Conservation (phyloP, 352 stramenopile genomes). For the Globisporangium abappressorium region DNA sequence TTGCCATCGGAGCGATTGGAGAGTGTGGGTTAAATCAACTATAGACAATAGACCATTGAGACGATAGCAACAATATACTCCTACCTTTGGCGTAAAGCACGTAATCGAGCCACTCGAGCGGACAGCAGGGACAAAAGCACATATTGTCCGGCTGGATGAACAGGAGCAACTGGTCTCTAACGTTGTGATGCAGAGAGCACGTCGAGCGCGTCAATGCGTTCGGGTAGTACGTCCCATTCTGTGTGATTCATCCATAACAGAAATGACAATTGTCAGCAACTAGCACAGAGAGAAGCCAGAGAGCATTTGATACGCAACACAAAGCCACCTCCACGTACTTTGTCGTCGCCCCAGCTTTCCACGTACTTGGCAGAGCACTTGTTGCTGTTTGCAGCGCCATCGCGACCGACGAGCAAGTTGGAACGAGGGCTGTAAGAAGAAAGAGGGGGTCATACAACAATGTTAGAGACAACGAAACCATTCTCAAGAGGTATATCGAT, state of each 20-base stretch:
- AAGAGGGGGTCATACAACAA: neutral
- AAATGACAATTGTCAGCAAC: neutral
- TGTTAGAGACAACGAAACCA: too few species aligned
- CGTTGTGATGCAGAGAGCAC: constrained; percentile 28
- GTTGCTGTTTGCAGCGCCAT: constrained; percentile 71
- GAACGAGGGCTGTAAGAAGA: constrained; percentile 47
- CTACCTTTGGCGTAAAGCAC: constrained; percentile 59
- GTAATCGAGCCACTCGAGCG: constrained; percentile 83
- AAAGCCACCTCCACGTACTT: constrained; percentile 24
- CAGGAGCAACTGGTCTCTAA: constrained; percentile 25
- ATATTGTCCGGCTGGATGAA: constrained; percentile 41
- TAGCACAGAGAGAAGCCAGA: neutral
- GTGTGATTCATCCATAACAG: neutral
- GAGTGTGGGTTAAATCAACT: too few species aligned
- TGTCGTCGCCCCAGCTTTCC: constrained; percentile 59
- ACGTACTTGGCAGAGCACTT: constrained; percentile 69
- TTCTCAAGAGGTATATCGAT: too few species aligned
- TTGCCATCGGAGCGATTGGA: neutral
- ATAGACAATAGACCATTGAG: too few species aligned
- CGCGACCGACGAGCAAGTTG: constrained; percentile 76
- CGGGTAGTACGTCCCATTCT: constrained; percentile 59
- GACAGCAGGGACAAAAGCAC: constrained; percentile 81
- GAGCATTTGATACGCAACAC: neutral
- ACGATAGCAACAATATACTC: too few species aligned
- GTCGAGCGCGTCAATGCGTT: constrained; percentile 50